These are phyloP conservation scores for Sphagnum fallax DNA, from an alignment of 228 moss, liverwort and hornwort species.

Conservation along the genomic window DNA sequence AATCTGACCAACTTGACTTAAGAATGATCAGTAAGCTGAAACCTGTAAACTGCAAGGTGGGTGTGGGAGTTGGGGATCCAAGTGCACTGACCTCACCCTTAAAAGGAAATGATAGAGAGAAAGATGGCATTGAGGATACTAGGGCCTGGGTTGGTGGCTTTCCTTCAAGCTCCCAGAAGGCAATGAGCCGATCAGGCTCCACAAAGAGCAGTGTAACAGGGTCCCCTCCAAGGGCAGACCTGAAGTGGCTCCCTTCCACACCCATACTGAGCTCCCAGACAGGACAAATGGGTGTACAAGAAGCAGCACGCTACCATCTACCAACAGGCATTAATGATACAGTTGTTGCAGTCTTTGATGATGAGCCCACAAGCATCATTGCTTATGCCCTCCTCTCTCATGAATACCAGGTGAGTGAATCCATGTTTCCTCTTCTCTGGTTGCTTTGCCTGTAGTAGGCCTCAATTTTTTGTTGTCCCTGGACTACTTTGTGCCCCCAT, in stretches of 20 bases:
- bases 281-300: conserved; percentile 52
- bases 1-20: not conserved
- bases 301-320: conserved; percentile 57
- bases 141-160: conserved; percentile 27
- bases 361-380: conserved; percentile 85
- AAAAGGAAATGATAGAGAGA: conserved; percentile 22
- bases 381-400: conserved; percentile 78
- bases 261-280: conserved; percentile 50
- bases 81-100: conserved; percentile 36
- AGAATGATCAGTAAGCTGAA: not conserved
- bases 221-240: conserved; percentile 34
- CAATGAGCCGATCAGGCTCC: conserved; percentile 46
- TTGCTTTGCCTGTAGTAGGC: not conserved
- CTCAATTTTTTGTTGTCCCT: not conserved
- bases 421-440: not conserved
- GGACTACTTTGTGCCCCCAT: not conserved
- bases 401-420: conserved; percentile 57
- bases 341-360: conserved; percentile 68
- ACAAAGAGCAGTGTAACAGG: conserved; percentile 51
- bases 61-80: conserved; percentile 16
- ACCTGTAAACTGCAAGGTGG: conserved; percentile 12
- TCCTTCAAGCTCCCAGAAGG: conserved; percentile 33
- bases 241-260: conserved; percentile 23
- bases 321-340: conserved; percentile 54
- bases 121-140: conserved; percentile 20